phyloP scores from a whole-genome alignment of 2,329 filamentous ascomycete genomes.

The Epichloe baconii region DNA sequence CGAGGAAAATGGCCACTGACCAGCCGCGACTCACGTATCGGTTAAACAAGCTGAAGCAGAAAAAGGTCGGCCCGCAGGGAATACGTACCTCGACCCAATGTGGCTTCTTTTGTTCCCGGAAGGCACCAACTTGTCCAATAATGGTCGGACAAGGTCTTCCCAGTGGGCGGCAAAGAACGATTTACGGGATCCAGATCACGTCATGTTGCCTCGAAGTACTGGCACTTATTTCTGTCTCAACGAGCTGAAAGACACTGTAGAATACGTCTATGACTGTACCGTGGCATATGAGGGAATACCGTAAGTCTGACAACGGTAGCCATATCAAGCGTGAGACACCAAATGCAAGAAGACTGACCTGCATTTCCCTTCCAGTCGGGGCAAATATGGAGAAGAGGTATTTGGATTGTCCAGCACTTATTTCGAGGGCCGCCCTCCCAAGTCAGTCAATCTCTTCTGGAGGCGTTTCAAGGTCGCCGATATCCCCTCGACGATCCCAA shows the following conservation, averaged over 20 bases:
- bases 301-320: constrained; percentile 40
- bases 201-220: constrained; percentile 67
- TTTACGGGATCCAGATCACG: constrained; percentile 57
- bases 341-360: constrained; percentile 4
- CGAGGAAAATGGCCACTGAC: constrained; percentile 77
- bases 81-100: constrained; percentile 60
- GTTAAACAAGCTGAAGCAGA: constrained; percentile 53
- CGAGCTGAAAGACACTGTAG: constrained; percentile 59
- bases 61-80: constrained; percentile 37
- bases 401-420: constrained; percentile 82
- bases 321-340: background rate
- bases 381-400: constrained; percentile 77
- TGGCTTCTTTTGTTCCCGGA: constrained; percentile 84
- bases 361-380: constrained; percentile 37
- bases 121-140: constrained; percentile 66
- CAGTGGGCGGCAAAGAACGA: constrained; percentile 67
- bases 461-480: constrained; percentile 67
- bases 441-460: constrained; percentile 96
- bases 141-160: constrained; percentile 56
- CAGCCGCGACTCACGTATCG: constrained; percentile 62
- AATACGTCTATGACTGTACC: constrained; percentile 86
- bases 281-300: constrained; percentile 90
- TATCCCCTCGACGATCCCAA: constrained; percentile 63
- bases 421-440: constrained; percentile 76
- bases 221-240: constrained; percentile 69